Evolutionary conservation across 169 alveolate genomes (phyloP).

Genomic region (Eimeria maxima): DNA sequence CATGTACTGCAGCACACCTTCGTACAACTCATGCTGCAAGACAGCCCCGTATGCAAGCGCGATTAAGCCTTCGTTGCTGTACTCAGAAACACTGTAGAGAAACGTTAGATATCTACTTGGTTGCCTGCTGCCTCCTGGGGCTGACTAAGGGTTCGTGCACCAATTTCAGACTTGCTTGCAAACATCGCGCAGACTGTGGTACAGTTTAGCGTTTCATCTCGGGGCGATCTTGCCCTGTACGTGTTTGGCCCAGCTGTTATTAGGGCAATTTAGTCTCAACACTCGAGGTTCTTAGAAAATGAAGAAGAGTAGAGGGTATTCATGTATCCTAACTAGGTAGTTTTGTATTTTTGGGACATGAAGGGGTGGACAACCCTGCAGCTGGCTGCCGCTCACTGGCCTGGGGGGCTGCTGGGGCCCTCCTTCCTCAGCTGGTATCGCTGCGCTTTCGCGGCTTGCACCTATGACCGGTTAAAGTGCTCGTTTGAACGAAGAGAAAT

Average conservation of each 20-base stretch:
- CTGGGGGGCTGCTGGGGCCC: conserved; percentile 36
- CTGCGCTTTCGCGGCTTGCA: not conserved
- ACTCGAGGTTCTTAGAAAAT: too few species aligned
- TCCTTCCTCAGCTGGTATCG: not conserved
- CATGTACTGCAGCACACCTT: not conserved
- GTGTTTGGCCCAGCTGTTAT: too few species aligned
- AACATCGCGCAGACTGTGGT: not conserved
- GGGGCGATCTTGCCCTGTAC: not conserved
- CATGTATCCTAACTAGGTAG: not conserved
- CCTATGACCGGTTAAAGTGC: not conserved
- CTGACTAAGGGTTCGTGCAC: not conserved
- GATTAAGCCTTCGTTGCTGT: not conserved
- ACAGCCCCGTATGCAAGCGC: not conserved
- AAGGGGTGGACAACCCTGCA: not conserved
- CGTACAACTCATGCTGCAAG: not conserved
- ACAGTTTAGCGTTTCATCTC: not conserved
- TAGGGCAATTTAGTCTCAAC: too few species aligned
- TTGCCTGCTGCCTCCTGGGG: too few species aligned
- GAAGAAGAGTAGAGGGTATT: too few species aligned
- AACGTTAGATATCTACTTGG: not conserved
- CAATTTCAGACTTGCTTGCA: not conserved
- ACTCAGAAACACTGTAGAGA: not conserved
- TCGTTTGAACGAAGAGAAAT: not conserved
- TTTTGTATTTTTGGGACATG: not conserved
- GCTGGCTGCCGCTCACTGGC: conserved; percentile 7